Evolutionary conservation across 2,329 filamentous ascomycete genomes (phyloP), one percentile per base, ranked within the genome.

Genomic region (Hysterium pulicare): DNA sequence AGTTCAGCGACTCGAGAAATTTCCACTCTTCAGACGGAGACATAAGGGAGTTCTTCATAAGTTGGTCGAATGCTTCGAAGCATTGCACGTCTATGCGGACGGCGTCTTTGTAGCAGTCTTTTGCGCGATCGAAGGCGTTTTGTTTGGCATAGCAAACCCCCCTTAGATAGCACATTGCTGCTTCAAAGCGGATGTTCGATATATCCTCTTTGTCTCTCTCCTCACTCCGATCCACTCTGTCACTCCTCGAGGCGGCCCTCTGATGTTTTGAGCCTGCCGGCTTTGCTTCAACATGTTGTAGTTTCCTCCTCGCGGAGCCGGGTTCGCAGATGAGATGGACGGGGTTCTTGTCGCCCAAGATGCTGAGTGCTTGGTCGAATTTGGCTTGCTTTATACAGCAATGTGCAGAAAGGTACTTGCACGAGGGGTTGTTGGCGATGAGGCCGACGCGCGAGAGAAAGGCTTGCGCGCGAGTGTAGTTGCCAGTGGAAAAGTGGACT

Each of bases 31-130:
- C 90, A 26, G 87, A 83, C 0, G 90, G 90, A 17, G 81, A 81
- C 81, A 98, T 86, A 48, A 98, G 77, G 16, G 87, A 87, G 70
- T 98, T 98, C 71, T 90, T 89, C 83, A 97, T 96, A 42, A 98
- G 79, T 71, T 97, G 90, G 57, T 96, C 90, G 61, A 98, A 97
- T 0, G 93, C 93, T 68, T 98, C 93, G 62, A 95, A 97, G 69
- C 93, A 98, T 66, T 95, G 90, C 3, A 97, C 90, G 62, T 98
- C 93, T 59, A 98, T 96, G 48, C 87, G 83, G 34, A 97, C 90
- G 2, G 93, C 93, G 58, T 95, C 89, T 71, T 96, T 97, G 76
- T 97, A 98, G 71, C 93, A 97, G 58, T 97, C 90, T 66, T 96
- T 96, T 40, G 93, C 93, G 24, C 90, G 84, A 64, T 98, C 93